A percentile compares a stretch with the other conserved stretches of the same genome.
These are phyloP conservation scores for Heliamphora exappendiculata DNA, from an alignment of 148 eudicot genomes.

Conservation along the genomic window DNA sequence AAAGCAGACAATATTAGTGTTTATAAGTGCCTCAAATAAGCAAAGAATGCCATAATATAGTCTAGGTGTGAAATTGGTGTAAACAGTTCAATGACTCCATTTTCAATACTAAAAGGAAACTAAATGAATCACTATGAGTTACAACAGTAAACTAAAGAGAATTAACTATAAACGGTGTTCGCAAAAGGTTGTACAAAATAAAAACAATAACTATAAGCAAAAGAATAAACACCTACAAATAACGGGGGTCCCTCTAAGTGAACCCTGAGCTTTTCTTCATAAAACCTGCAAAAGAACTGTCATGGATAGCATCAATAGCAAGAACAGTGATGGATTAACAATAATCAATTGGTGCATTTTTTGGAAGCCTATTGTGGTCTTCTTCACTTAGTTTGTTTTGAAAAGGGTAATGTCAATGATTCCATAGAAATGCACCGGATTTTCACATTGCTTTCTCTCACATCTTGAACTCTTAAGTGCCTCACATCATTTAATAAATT, in stretches of 20 bases:
- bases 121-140: no score
- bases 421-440: constrained; percentile 53
- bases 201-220: neutral
- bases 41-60: no score
- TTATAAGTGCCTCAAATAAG: no score
- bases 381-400: neutral
- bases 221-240: constrained; percentile 50
- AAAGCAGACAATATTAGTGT: no score
- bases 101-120: no score
- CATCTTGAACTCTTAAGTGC: constrained; percentile 66
- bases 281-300: constrained; percentile 72
- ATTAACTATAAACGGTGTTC: neutral
- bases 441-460: constrained; percentile 75
- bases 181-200: neutral
- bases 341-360: neutral
- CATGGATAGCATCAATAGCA: constrained; percentile 38
- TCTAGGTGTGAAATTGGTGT: no score
- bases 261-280: constrained; percentile 82
- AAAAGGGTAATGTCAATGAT: neutral
- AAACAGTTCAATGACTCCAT: no score
- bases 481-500: constrained; percentile 38
- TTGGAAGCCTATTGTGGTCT: neutral
- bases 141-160: no score
- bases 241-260: constrained; percentile 64
- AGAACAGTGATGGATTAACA: neutral